Conservation (phyloP, 2,329 filamentous ascomycete genomes). For the Cercospora canescens region DNA sequence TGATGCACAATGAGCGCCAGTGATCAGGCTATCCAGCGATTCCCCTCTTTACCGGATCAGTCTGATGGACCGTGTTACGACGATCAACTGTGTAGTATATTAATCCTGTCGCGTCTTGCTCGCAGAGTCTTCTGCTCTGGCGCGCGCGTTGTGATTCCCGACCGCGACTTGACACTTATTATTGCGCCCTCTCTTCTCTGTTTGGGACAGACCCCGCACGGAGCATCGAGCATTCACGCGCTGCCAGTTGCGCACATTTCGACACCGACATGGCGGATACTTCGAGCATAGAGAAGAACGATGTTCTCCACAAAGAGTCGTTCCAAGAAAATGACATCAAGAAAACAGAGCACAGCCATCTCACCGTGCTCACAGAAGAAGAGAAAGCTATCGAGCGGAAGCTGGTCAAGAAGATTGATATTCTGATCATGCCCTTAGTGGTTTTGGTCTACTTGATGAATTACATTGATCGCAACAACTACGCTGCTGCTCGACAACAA, state of each 20-base stretch:
- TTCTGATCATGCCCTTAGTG: constrained; percentile 67
- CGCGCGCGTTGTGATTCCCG: neutral
- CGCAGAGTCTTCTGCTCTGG: neutral
- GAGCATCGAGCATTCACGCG: neutral
- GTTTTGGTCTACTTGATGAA: constrained; percentile 58
- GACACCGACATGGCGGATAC: neutral
- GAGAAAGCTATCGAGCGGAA: constrained; percentile 50
- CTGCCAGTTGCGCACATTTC: neutral
- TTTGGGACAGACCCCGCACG: neutral
- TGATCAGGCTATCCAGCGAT: neutral
- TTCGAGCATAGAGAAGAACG: constrained; percentile 21
- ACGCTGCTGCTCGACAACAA: constrained; percentile 65
- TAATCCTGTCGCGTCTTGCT: neutral
- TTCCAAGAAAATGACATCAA: constrained; percentile 24
- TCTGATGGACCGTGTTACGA: constrained; percentile 5
- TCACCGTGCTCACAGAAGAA: constrained; percentile 31
- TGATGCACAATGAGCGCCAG: neutral
- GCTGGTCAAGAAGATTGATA: constrained; percentile 70
- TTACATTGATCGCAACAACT: constrained; percentile 53
- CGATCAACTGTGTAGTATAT: constrained; percentile 1
- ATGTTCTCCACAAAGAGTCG: constrained; percentile 27
- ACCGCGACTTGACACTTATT: neutral
- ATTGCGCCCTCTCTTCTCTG: neutral
- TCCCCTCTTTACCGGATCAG: constrained; percentile 17
- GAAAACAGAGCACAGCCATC: constrained; percentile 28